Evolutionary conservation across 83 land plant species (phyloP), one percentile per base, ranked within the genome.

Genomic region (Isoetes engelmannii): DNA sequence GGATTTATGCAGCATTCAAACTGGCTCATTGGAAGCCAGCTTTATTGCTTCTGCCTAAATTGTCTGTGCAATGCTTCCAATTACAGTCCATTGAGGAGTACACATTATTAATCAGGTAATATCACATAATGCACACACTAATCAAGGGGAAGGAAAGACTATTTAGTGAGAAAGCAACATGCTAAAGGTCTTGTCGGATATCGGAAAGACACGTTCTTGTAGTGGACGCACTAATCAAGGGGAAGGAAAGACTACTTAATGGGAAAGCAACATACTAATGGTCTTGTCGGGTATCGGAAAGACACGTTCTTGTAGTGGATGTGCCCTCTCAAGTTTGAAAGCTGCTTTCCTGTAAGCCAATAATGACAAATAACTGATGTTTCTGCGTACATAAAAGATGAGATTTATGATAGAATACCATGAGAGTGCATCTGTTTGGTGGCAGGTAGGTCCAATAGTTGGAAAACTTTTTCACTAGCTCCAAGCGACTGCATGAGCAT

Each of bases 381-480:
- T 28, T 28, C 37, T 28, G 37, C 2, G 37, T 28, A 28, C 37
- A 28, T 28, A 28, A 0, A 28, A 28, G 2, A 28, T 28, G 37
- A 28, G 37, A 28, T 28, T 28, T 28, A 28, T 28, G 37, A 28
- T 28, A 28, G 37, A 28, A 28, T 74, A 71, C 97, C 97, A 84
- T 77, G 69, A 48, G 81, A 69, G 21, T 72, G 54, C 20, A 84
- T 75, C 75, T 86, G 92, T 37, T 81, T 72, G 77, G 86, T 86
- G 45, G 84, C 88, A 66, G 80, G 73, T 48, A 88, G 82, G 67
- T 92, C 86, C 84, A 92, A 83, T 69, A 92, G 74, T 62, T 81
- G 77, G 47, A 92, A 92, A 17, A 92, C 92, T 63, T 92, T 86
- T 77, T 92, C 97, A 77, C 97, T 88, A 71, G 97, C 93, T 15